Evolutionary conservation across 164 flowering plant genomes (phyloP).

Genomic region (Magnolia officinalis): DNA sequence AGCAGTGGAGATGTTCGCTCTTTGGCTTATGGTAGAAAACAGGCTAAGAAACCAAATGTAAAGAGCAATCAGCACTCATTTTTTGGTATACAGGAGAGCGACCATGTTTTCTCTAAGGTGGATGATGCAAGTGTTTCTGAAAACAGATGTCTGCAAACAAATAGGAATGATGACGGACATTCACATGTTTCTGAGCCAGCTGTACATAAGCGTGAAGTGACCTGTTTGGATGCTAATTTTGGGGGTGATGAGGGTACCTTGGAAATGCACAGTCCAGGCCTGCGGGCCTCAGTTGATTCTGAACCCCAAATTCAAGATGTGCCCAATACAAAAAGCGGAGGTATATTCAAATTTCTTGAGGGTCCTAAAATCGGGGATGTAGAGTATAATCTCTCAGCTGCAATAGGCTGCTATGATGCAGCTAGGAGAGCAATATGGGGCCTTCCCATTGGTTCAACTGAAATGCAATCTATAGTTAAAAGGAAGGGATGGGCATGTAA

Average conservation of each 20-base stretch:
- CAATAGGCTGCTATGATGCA: constrained; percentile 70
- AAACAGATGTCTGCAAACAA: constrained; percentile 11
- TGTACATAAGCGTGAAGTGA: constrained; percentile 12
- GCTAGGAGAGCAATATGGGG: constrained; percentile 58
- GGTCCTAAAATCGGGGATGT: constrained; percentile 44
- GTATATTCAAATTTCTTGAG: constrained; percentile 70
- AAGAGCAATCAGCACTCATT: constrained; percentile 26
- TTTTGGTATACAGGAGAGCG: constrained; percentile 25
- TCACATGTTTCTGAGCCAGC: constrained; percentile 11
- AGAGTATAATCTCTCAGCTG: constrained; percentile 52
- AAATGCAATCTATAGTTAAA: constrained; percentile 55
- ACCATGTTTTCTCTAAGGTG: constrained; percentile 9
- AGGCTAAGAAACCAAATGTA: constrained; percentile 34
- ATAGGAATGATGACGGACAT: constrained; percentile 10
- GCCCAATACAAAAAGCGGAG: constrained; percentile 55
- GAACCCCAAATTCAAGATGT: constrained; percentile 23
- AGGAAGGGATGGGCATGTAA: constrained; percentile 97
- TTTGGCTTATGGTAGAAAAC: constrained; percentile 49
- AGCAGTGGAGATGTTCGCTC: constrained; percentile 40
- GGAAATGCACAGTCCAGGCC: constrained; percentile 15
- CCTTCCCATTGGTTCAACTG: constrained; percentile 43
- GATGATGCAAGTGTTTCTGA: constrained; percentile 22
- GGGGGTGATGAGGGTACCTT: constrained; percentile 12
- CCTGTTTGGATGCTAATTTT: constrained; percentile 12
- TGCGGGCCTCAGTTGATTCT: constrained; percentile 13